Conservation (phyloP, 1,284 basidiomycete genomes). For the Trichosporon asahii region DNA sequence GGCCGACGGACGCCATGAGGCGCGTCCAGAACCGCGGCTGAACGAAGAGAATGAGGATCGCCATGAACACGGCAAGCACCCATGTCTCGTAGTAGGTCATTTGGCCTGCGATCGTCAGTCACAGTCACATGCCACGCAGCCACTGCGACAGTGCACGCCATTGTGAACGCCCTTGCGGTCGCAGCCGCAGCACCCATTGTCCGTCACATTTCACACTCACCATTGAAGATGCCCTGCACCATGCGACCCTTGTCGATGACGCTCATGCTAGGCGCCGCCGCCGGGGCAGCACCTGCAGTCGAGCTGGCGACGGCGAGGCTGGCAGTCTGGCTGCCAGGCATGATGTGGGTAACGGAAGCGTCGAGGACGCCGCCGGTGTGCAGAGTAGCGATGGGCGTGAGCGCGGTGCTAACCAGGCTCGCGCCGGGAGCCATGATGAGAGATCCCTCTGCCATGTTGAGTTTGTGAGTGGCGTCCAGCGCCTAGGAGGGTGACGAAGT, state of each 20-base stretch:
- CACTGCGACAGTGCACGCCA: background rate
- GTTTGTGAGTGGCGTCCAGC: background rate
- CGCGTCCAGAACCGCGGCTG: slow-evolving; percentile 47
- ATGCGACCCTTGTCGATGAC: background rate
- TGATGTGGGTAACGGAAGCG: background rate
- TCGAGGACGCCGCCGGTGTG: background rate
- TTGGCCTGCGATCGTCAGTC: slow-evolving; percentile 21
- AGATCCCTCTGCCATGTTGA: background rate
- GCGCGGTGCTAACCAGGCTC: background rate
- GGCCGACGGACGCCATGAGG: slow-evolving; percentile 37
- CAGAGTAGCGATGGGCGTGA: background rate
- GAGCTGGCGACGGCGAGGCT: background rate
- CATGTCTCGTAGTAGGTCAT: slow-evolving; percentile 28
- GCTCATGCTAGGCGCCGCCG: background rate
- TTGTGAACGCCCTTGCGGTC: background rate
- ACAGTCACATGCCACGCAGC: background rate
- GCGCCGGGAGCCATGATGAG: slow-evolving; percentile 5
- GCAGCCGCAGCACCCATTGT: background rate
- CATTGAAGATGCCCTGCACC: background rate
- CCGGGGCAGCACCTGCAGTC: background rate
- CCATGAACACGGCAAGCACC: slow-evolving; percentile 31
- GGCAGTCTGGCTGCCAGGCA: background rate
- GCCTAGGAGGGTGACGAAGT: background rate
- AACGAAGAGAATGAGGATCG: slow-evolving; percentile 35
- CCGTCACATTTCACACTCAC: slow-evolving; percentile 4